Conservation (phyloP, 2,329 filamentous ascomycete species). For the Drechslerella dactyloides region DNA sequence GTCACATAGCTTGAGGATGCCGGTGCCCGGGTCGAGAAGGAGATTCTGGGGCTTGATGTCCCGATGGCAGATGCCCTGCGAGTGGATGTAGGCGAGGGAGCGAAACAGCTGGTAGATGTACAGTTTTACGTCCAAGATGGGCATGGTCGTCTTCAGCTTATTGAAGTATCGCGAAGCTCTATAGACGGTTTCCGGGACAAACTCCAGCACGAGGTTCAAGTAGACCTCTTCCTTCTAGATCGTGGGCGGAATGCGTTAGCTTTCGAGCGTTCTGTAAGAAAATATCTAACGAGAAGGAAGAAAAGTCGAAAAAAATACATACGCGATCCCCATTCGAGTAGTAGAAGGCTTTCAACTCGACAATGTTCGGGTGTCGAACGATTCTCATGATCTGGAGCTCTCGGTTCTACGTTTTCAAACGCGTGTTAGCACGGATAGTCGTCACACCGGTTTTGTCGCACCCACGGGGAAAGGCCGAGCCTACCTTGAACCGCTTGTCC, state of each 20-base stretch:
- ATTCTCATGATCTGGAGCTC: slow-evolving; percentile 99
- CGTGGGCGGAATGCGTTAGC: slow-evolving; percentile 23
- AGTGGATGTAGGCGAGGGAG: slow-evolving; percentile 97
- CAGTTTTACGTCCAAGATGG: slow-evolving; percentile 96
- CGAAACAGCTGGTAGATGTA: slow-evolving; percentile 99
- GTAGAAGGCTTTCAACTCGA: slow-evolving; percentile 98
- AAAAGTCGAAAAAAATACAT: slow-evolving; percentile 58
- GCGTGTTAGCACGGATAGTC: slow-evolving; percentile 17
- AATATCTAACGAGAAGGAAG: background rate
- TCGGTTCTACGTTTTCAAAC: slow-evolving; percentile 76
- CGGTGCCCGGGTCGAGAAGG: slow-evolving; percentile 85
- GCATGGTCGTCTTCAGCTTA: slow-evolving; percentile 99
- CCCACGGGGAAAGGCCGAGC: slow-evolving; percentile 35
- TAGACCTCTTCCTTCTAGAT: slow-evolving; percentile 94
- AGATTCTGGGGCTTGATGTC: slow-evolving; percentile 99
- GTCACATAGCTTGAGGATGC: slow-evolving; percentile 95
- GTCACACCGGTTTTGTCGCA: slow-evolving; percentile 2
- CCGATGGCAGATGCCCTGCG: slow-evolving; percentile 96
- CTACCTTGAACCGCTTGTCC: slow-evolving; percentile 99
- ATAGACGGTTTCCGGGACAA: slow-evolving; percentile 97
- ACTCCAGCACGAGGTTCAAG: slow-evolving; percentile 96
- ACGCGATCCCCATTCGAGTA: slow-evolving; percentile 99
- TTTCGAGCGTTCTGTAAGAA: background rate
- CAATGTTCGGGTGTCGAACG: slow-evolving; percentile 97
- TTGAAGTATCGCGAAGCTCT: slow-evolving; percentile 98